Base-by-base conservation (phyloP, 1,284 basidiomycete species). In the Boletus semigastroideus region DNA sequence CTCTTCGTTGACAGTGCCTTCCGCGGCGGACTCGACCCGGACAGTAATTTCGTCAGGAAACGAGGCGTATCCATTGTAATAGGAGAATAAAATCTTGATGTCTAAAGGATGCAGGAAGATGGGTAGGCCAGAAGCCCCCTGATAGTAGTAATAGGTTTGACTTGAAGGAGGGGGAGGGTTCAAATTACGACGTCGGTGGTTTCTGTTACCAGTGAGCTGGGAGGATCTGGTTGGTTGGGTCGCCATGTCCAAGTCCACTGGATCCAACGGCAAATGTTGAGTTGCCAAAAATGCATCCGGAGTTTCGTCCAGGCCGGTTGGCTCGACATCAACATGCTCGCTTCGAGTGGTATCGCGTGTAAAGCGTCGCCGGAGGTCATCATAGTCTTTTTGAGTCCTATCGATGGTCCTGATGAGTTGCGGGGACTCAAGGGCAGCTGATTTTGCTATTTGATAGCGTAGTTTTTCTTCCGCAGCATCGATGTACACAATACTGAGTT, bases 81-180 rank as follows among this genome's bases (percentile, higher is more conserved):
- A 87, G 12, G 92, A 82, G 16, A 94, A 77, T 14, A 99, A 79
- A 52, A 98, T 94, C 71, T 89, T 90, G 72, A 96, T 97, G 69
- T 99, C 96, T 37, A 99, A 80, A 2, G 96, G 95, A 65, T 97
- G 94, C 14, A 99, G 81, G 75, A 91, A 99, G 61, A 98, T 82
- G 17, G 92, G 90, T 55, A 92, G 80, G 16, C 96, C 97, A 3
- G 92, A 92, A 0, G 92, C 86, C 12, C 94, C 91, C 71, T 99
- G 97, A 71, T 98, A 99, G 71, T 92, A 99, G 64, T 90, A 93
- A 72, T 97, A 98, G 12, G 86, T 86, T 19, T 87, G 87, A 2
- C 86, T 85, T 3, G 87, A 85, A 13, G 87, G 87, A 11, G 89
- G 87, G 2, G 89, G 87, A 3, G 90, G 89, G 60, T 92, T 92